Evolutionary conservation across 108 stramenopile genomes (phyloP), one percentile per base, ranked within the genome.

Genomic region (Skeletonema costatum): DNA sequence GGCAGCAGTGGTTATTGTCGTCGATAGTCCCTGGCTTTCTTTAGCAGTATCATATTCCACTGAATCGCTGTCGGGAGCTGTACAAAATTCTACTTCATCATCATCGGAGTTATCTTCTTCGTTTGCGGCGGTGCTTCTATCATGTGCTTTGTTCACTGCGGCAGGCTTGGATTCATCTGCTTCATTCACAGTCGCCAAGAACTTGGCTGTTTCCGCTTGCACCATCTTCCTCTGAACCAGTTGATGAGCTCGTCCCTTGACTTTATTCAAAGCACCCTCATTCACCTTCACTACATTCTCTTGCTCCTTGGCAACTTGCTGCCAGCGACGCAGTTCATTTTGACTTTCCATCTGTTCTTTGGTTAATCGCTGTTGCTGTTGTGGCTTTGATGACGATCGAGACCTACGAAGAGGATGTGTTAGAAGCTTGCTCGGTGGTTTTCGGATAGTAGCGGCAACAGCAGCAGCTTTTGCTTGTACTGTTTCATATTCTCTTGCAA

Each of bases 201-300:
- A 74, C 11, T 41, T 38, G 21, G 71, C 42, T 7, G 71, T 82
- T 36, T 48, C 76, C 42, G 61, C 76, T 56, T 56, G 53, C 21
- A 56, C 53, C 53, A 56, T 8, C 21, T 25, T 56, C 25, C 53
- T 25, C 25, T 31, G 65, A 50, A 74, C 41, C 66, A 25, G 35
- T 68, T 82, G 62, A 25, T 78, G 73, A 50, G 17, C 71, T 53
- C 56, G 48, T n/a, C 56, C 53, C 59, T 41, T 76, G 4, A 46
- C 64, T 53, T 64, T 77, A 38, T 73, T 71, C 66, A 82, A 78
- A 21, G 77, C 77, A 32, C 67, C 69, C n/a, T 74, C 36, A 61
- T 82, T 73, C 30, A 42, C 81, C 8, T 44, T 73, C 30, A 82
- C 64, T 5, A 82, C 72, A 13, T 64, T 77, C 38, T 77, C 76